Conservation (phyloP, 257 asterid genomes). For the Plantago major region DNA sequence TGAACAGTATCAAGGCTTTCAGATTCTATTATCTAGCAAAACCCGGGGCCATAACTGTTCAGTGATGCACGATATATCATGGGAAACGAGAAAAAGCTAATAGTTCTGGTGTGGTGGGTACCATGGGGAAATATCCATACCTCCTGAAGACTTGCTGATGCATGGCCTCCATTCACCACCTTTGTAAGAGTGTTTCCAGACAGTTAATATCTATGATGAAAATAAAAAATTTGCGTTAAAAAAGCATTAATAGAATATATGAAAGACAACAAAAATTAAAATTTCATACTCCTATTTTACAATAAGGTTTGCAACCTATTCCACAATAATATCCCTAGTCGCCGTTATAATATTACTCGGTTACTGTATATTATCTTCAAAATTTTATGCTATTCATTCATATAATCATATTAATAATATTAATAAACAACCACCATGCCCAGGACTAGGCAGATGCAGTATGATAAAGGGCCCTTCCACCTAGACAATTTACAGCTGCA, state of each 20-base stretch:
- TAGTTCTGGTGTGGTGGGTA: slow-evolving; percentile 14
- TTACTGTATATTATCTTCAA: no score
- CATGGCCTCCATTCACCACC: slow-evolving; percentile 92
- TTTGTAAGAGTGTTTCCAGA: slow-evolving; percentile 88
- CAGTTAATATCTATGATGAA: slow-evolving; percentile 65
- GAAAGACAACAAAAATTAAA: not conserved
- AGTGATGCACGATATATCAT: not conserved
- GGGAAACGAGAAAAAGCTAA: slow-evolving; percentile 6
- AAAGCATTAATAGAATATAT: not conserved
- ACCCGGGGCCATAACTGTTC: no score
- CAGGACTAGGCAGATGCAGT: no score
- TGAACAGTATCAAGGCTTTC: no score
- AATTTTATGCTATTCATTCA: no score
- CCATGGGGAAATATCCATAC: slow-evolving; percentile 31
- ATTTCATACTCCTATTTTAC: no score
- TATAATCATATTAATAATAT: no score
- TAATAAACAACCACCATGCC: no score
- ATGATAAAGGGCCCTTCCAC: no score
- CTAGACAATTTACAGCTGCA: not conserved
- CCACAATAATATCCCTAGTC: not conserved
- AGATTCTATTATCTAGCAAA: no score
- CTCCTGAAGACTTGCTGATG: slow-evolving; percentile 68
- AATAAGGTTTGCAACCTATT: not conserved
- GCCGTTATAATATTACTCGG: no score
- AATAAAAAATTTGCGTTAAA: slow-evolving; percentile 16